Evolutionary conservation across 2,329 filamentous ascomycete species (phyloP), one percentile per base, ranked within the genome.

Genomic region (Aspergillus sp.): DNA sequence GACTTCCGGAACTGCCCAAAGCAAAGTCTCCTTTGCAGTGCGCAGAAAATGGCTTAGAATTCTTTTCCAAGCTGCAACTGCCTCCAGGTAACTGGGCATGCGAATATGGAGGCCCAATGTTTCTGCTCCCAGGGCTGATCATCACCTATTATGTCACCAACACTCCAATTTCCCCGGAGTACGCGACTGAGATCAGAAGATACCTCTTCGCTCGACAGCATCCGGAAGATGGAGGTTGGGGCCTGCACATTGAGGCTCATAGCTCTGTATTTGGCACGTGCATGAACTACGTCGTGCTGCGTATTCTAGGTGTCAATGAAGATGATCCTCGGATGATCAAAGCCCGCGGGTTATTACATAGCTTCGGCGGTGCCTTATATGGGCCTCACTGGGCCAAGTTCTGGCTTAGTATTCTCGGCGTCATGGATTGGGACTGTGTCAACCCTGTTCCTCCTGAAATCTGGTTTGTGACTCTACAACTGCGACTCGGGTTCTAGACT

Each of bases 81-180:
- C 86, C 89, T 13, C 89, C 91, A 1, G 95, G 95, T 5, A 91
- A 97, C 70, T 99, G 95, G 95, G 95, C 83, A 5, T 98, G 93
- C 78, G 95, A 99, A 73, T 99, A 99, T 77, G 95, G 95, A 54
- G 95, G 95, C 0, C 95, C 95, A 4, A 93, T 97, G 90, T 99
- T 99, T 71, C 83, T 98, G 39, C 81, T 98, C 1, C 91, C 93
- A 0, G 91, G 93, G 44, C 73, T 96, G 20, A 86, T 97, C 60
- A 86, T 96, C 64, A 83, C 89, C 26, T 96, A 91, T 86, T 93
- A 96, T 72, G 89, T 89, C 52, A 98, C 93, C 61, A 87, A 93
- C 71, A 96, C 91, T 52, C 89, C 89, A 4, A 90, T 99, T 56
- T 87, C 92, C 1, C 84, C 86, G 60, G 85, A 89, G 57, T 88